These are phyloP conservation scores for Mallotus nudiflorus DNA, from an alignment of 345 rosid species.

Conservation along the genomic window DNA sequence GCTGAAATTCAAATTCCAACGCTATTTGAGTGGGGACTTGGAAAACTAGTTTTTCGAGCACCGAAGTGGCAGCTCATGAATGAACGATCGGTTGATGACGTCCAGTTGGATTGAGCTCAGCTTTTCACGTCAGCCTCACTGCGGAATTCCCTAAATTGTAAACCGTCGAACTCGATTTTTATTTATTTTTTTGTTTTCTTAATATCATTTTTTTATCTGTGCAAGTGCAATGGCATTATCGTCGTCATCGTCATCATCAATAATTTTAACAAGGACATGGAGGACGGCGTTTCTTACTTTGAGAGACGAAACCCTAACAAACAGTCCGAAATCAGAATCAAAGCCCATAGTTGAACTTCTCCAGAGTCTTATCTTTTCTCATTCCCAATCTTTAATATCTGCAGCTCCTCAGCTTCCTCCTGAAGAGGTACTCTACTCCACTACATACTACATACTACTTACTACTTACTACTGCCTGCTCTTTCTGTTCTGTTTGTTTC, in stretches of 20 bases:
- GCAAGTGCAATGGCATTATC: constrained; percentile 40
- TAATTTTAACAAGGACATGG: constrained; percentile 46
- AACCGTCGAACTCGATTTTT: neutral
- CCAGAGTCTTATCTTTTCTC: constrained; percentile 61
- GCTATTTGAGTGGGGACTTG: too few species aligned
- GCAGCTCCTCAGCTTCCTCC: constrained; percentile 73
- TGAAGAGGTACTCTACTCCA: constrained; percentile 49
- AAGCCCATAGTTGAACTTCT: constrained; percentile 51
- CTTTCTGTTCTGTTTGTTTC: neutral
- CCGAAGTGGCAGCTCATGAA: too few species aligned
- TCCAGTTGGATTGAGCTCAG: neutral
- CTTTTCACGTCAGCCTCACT: too few species aligned
- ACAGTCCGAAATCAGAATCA: constrained; percentile 23
- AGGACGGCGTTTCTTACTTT: constrained; percentile 84
- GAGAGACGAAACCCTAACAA: constrained; percentile 68
- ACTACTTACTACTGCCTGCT: too few species aligned
- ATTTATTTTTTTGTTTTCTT: neutral
- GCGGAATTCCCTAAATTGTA: neutral
- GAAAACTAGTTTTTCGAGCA: too few species aligned
- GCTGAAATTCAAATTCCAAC: too few species aligned
- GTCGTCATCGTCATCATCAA: constrained; percentile 30
- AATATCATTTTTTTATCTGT: too few species aligned
- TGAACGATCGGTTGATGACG: too few species aligned
- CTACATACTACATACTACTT: neutral
- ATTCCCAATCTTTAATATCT: constrained; percentile 50